These are phyloP conservation scores for Terfezia boudieri DNA, from an alignment of 495 filamentous ascomycete genomes.

Conservation along the genomic window DNA sequence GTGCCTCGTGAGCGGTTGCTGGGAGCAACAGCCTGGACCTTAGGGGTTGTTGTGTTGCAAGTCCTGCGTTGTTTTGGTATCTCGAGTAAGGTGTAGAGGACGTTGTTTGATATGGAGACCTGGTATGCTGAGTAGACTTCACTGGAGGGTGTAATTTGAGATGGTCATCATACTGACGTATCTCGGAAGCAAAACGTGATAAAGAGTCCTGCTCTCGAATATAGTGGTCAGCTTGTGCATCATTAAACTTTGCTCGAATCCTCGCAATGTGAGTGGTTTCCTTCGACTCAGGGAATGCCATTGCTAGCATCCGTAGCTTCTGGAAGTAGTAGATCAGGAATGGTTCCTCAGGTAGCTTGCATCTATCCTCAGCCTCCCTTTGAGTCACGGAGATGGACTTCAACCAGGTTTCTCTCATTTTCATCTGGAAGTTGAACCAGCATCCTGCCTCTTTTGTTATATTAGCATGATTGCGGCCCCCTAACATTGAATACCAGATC, in stretches of 20 bases:
- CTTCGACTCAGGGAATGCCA: neutral
- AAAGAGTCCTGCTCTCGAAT: neutral
- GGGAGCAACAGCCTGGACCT: too few species aligned
- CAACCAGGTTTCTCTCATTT: neutral
- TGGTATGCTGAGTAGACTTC: neutral
- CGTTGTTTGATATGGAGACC: too few species aligned
- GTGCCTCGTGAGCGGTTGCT: too few species aligned
- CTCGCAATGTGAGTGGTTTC: neutral
- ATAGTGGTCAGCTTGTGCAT: neutral
- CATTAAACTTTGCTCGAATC: neutral
- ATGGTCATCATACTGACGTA: neutral
- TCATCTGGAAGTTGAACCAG: neutral
- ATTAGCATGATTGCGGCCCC: neutral
- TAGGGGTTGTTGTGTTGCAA: too few species aligned
- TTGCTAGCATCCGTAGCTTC: neutral
- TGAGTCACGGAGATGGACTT: neutral
- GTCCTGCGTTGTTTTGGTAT: too few species aligned
- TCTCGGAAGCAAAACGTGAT: neutral
- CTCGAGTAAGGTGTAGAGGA: too few species aligned
- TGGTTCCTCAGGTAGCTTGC: neutral
- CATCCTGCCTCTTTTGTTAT: neutral
- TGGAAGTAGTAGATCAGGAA: neutral
- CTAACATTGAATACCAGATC: neutral
- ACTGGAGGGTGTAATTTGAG: neutral
- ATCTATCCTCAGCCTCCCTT: neutral